Percentiles rank a stretch among this genome's conserved stretches.
These are phyloP conservation scores for Scheffersomyces titani DNA, from an alignment of 1,139 yeast species.

Conservation along the genomic window DNA sequence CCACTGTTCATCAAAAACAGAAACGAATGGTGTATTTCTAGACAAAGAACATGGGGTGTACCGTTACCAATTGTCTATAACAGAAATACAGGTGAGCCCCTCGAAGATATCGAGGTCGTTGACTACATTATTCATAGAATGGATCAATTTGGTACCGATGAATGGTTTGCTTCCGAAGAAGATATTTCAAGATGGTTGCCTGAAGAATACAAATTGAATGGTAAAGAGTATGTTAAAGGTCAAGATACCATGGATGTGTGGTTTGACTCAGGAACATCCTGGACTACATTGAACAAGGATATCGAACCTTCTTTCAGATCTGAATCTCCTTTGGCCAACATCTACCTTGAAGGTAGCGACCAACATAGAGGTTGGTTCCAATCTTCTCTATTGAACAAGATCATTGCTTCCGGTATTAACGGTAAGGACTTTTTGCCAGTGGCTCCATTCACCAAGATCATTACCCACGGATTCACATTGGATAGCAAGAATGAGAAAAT, in stretches of 20 bases:
- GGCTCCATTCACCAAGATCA: conserved; percentile 69
- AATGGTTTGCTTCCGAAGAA: conserved; percentile 68
- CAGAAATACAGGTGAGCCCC: conserved; percentile 57
- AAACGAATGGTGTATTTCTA: conserved; percentile 95
- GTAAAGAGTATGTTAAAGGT: conserved; percentile 57
- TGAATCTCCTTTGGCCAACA: conserved; percentile 58
- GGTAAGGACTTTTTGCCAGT: conserved; percentile 41
- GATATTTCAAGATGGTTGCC: conserved; percentile 78
- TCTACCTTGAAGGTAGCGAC: conserved; percentile 91
- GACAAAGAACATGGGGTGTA: conserved; percentile 99
- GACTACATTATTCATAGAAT: conserved; percentile 55
- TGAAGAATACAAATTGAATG: conserved; percentile 27
- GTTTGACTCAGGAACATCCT: conserved; percentile 97
- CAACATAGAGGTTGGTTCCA: conserved; percentile 99
- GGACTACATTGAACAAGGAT: conserved; percentile 64
- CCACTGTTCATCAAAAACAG: conserved; percentile 73
- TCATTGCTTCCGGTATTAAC: conserved; percentile 49
- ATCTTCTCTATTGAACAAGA: conserved; percentile 80
- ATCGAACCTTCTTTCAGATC: conserved; percentile 23
- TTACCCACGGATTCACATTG: conserved; percentile 92
- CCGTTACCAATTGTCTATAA: conserved; percentile 88
- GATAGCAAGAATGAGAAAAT: conserved; percentile 86
- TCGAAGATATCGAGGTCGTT: conserved; percentile 55
- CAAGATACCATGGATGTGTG: conserved; percentile 97
- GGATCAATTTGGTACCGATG: conserved; percentile 63